Evolutionary conservation across 2,329 filamentous ascomycete genomes (phyloP).

Genomic region (Microcyclospora tardicrescens): DNA sequence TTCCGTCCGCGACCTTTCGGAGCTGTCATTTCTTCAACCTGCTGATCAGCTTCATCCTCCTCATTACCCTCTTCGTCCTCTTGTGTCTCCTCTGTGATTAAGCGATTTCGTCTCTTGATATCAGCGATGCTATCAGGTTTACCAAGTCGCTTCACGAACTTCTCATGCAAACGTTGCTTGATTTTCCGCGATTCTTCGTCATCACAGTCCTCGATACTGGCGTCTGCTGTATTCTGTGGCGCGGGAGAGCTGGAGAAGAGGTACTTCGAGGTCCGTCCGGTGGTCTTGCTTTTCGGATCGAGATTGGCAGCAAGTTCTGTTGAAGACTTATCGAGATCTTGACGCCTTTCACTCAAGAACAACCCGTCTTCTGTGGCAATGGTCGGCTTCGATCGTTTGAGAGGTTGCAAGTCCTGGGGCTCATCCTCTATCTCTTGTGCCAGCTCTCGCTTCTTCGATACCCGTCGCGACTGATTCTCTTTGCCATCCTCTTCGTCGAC

Average conservation of each 20-base stretch:
- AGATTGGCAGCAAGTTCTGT: not conserved
- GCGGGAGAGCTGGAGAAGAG: slow-evolving; percentile 41
- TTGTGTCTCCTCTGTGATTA: slow-evolving; percentile 41
- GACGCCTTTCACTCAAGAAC: too few species aligned
- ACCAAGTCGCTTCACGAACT: slow-evolving; percentile 83
- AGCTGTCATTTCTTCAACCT: slow-evolving; percentile 37
- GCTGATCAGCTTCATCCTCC: slow-evolving; percentile 45
- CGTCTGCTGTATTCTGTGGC: slow-evolving; percentile 23
- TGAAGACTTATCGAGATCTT: too few species aligned
- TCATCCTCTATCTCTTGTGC: slow-evolving; percentile 9
- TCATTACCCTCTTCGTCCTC: slow-evolving; percentile 41
- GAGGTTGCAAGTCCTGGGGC: slow-evolving; percentile 1
- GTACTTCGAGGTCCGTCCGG: slow-evolving; percentile 44
- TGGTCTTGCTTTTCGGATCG: slow-evolving; percentile 22
- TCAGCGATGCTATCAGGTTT: slow-evolving; percentile 66
- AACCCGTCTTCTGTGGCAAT: too few species aligned
- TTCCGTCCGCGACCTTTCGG: slow-evolving; percentile 38
- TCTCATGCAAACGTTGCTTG: slow-evolving; percentile 62
- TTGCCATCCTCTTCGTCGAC: slow-evolving; percentile 23
- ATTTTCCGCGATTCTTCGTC: slow-evolving; percentile 41
- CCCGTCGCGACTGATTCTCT: slow-evolving; percentile 1
- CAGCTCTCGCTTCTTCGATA: slow-evolving; percentile 9
- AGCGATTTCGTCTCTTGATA: slow-evolving; percentile 47
- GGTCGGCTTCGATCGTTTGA: slow-evolving; percentile 9
- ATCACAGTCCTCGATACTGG: slow-evolving; percentile 31